Percentiles rank a stretch among this genome's conserved stretches.
Evolutionary conservation across 2,329 filamentous ascomycete species (phyloP).

Genomic region (Pezicula radicicola): DNA sequence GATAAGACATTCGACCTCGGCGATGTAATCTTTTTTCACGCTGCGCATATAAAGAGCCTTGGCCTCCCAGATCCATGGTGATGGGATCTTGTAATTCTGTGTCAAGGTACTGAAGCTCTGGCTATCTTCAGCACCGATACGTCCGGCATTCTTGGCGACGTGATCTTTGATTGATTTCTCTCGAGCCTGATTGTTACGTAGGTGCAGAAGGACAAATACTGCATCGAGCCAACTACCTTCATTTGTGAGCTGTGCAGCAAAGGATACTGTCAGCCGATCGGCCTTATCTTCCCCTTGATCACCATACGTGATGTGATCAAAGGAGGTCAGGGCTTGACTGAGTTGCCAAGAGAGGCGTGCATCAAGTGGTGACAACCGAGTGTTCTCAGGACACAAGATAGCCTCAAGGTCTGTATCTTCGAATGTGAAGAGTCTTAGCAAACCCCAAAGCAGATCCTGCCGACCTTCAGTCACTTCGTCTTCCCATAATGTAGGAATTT

Average conservation of each 20-base stretch:
- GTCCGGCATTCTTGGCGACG: conserved; percentile 67
- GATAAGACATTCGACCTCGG: conserved; percentile 77
- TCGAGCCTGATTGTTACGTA: conserved; percentile 62
- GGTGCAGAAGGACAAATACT: conserved; percentile 73
- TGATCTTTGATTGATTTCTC: conserved; percentile 69
- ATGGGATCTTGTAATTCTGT: conserved; percentile 66
- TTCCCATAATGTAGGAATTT: conserved; percentile 55
- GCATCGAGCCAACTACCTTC: conserved; percentile 67
- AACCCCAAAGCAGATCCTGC: conserved; percentile 82
- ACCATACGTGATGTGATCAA: conserved; percentile 49
- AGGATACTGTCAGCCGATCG: conserved; percentile 65
- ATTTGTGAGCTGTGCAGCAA: conserved; percentile 60
- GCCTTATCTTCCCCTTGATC: conserved; percentile 54
- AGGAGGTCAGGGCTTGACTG: conserved; percentile 58
- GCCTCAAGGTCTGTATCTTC: conserved; percentile 61
- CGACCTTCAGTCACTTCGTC: conserved; percentile 55
- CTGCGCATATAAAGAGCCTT: conserved; percentile 80
- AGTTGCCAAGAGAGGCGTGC: conserved; percentile 83
- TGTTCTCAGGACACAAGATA: conserved; percentile 72
- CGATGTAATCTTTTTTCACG: conserved; percentile 62
- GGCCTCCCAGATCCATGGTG: conserved; percentile 80
- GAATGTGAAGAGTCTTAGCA: conserved; percentile 77
- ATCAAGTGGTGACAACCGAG: conserved; percentile 71
- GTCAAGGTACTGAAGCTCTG: conserved; percentile 57
- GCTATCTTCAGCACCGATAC: conserved; percentile 58